Conservation (phyloP, 148 eudicot genomes). For the Linanthus parryae region DNA sequence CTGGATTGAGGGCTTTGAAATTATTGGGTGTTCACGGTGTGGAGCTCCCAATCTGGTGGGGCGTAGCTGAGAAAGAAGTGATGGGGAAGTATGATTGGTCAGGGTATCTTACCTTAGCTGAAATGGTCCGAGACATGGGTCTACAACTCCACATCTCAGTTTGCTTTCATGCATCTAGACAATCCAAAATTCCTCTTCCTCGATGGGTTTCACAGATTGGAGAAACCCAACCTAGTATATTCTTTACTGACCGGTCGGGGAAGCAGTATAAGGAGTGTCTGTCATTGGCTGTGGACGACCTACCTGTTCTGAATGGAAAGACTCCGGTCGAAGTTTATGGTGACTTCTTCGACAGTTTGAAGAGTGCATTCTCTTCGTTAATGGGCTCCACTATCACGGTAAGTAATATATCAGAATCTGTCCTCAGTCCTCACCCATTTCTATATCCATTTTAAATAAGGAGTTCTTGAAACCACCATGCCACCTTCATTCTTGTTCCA, state of each 20-base stretch:
- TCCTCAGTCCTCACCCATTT: too few relatives aligned
- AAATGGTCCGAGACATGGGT: constrained; percentile 52
- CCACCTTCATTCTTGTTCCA: too few relatives aligned
- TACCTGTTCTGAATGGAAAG: constrained; percentile 67
- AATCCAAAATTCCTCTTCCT: constrained; percentile 54
- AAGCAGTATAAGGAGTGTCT: constrained; percentile 52
- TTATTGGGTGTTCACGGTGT: constrained; percentile 85
- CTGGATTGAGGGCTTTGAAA: constrained; percentile 72
- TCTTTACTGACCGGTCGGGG: constrained; percentile 58
- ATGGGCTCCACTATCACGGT: constrained; percentile 88
- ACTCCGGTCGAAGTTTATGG: constrained; percentile 63
- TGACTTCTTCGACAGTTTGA: constrained; percentile 70
- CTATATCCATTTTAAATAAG: too few relatives aligned
- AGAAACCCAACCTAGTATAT: constrained; percentile 44
- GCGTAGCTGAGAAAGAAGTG: constrained; percentile 59
- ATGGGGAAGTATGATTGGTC: constrained; percentile 78
- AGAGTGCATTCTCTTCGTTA: constrained; percentile 42
- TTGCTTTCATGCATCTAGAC: constrained; percentile 61
- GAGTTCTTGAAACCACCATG: too few relatives aligned
- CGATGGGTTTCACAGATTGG: constrained; percentile 69
- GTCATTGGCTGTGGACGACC: constrained; percentile 61
- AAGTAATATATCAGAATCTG: constrained; percentile 4
- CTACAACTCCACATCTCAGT: constrained; percentile 58
- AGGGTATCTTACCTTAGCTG: constrained; percentile 53
- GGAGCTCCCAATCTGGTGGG: constrained; percentile 95